These are phyloP conservation scores for Zygotorulaspora florentina DNA, from an alignment of 805 yeast species.

Conservation along the genomic window DNA sequence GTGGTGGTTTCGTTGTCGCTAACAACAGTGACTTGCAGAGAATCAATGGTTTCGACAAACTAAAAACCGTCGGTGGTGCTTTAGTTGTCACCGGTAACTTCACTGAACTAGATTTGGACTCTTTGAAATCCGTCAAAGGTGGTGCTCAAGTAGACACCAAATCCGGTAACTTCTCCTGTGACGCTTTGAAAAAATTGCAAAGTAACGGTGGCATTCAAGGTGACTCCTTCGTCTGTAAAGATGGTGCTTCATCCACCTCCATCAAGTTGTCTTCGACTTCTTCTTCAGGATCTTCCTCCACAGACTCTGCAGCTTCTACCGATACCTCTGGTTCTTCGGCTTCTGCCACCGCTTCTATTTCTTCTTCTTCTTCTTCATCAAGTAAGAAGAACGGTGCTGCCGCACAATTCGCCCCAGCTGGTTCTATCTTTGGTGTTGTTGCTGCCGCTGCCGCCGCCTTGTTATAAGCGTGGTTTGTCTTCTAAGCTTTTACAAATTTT, in stretches of 20 bases:
- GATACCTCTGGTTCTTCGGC: background rate
- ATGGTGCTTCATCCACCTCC: slow-evolving; percentile 51
- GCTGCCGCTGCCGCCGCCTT: slow-evolving; percentile 50
- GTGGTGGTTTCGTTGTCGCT: slow-evolving; percentile 90
- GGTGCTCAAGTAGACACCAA: slow-evolving; percentile 79
- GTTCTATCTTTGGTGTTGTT: slow-evolving; percentile 45
- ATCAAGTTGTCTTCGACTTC: slow-evolving; percentile 35
- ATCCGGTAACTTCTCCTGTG: slow-evolving; percentile 74
- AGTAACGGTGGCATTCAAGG: slow-evolving; percentile 83
- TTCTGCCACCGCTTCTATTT: slow-evolving; percentile 7
- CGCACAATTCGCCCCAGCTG: slow-evolving; percentile 33
- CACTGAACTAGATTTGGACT: slow-evolving; percentile 69
- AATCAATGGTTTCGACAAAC: slow-evolving; percentile 68
- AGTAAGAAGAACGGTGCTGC: slow-evolving; percentile 31
- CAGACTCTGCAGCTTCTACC: slow-evolving; percentile 23
- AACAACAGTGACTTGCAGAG: slow-evolving; percentile 71
- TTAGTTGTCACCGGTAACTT: slow-evolving; percentile 75
- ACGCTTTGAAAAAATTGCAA: slow-evolving; percentile 66
- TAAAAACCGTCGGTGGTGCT: slow-evolving; percentile 84
- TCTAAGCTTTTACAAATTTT: background rate
- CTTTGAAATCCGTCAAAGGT: slow-evolving; percentile 79
- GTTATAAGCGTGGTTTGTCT: slow-evolving; percentile 37
- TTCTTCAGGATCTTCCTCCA: slow-evolving; percentile 43
- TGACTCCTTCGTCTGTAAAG: slow-evolving; percentile 74
- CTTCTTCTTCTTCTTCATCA: slow-evolving; percentile 12